A percentile compares a stretch with the other conserved stretches of the same genome.
Evolutionary conservation across 2,329 filamentous ascomycete species (phyloP).

Genomic region (Helminthosporium solani): DNA sequence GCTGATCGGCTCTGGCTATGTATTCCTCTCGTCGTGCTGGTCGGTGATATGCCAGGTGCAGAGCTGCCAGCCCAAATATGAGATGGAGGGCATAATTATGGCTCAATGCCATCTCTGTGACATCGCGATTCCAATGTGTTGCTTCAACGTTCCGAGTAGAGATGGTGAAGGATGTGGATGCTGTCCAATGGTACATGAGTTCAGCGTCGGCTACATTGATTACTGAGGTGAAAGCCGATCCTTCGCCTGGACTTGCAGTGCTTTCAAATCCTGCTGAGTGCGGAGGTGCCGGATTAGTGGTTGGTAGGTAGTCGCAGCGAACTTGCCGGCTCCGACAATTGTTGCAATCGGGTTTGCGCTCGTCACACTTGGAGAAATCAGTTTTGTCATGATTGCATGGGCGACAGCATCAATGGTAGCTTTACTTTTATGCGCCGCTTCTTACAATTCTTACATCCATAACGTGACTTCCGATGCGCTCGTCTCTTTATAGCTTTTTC

Average conservation of each 20-base stretch:
- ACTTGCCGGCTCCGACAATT: constrained; percentile 27
- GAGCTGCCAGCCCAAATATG: constrained; percentile 26
- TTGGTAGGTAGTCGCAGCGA: constrained; percentile 20
- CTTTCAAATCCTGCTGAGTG: not conserved
- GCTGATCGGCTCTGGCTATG: constrained; percentile 16
- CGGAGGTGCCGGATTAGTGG: not conserved
- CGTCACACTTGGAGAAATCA: constrained; percentile 26
- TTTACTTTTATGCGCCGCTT: constrained; percentile 29
- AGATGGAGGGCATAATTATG: constrained; percentile 23
- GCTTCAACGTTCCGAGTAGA: constrained; percentile 17
- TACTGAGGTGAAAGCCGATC: not conserved
- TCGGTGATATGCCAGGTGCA: constrained; percentile 26
- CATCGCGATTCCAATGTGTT: constrained; percentile 16
- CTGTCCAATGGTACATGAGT: constrained; percentile 30
- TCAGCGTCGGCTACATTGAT: constrained; percentile 24
- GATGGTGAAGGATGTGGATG: constrained; percentile 25
- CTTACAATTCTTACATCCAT: constrained; percentile 32
- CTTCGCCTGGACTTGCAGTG: not conserved
- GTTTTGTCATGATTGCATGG: not conserved
- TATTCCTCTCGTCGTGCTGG: constrained; percentile 21
- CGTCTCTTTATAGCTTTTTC: constrained; percentile 14
- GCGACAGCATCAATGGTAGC: not conserved
- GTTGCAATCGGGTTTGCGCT: constrained; percentile 24
- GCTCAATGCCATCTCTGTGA: constrained; percentile 21
- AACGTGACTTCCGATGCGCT: constrained; percentile 31